These are phyloP conservation scores for Kluyveromyces sp. DNA, from an alignment of 1,139 yeast species.

Conservation along the genomic window DNA sequence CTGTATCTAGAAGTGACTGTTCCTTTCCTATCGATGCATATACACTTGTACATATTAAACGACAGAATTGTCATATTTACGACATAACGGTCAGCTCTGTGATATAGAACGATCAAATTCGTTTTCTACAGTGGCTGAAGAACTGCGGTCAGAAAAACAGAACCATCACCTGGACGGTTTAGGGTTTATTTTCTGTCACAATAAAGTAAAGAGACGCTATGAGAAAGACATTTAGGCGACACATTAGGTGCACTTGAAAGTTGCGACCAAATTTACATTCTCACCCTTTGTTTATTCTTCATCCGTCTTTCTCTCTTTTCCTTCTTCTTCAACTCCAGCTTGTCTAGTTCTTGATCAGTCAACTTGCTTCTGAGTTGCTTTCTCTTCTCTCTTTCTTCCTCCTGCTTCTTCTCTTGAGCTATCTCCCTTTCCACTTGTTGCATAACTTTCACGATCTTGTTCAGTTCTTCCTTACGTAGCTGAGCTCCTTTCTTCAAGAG, in stretches of 20 bases:
- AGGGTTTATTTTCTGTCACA: neutral
- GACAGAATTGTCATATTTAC: neutral
- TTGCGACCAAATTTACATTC: constrained; percentile 24
- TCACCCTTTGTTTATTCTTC: constrained; percentile 39
- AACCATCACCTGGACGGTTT: constrained; percentile 5
- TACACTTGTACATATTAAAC: constrained; percentile 3
- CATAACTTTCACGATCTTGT: constrained; percentile 56
- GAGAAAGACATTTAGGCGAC: neutral
- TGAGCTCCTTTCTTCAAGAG: constrained; percentile 66
- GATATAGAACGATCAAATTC: too few relatives aligned
- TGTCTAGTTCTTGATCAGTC: constrained; percentile 68
- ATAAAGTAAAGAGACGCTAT: neutral
- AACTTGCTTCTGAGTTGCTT: constrained; percentile 39
- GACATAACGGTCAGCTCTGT: constrained; percentile 1
- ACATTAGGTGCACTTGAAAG: neutral
- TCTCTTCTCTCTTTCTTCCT: constrained; percentile 46
- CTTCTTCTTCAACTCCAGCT: constrained; percentile 63
- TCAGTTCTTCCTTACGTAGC: constrained; percentile 36
- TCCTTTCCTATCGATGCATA: neutral
- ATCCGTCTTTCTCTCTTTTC: constrained; percentile 50
- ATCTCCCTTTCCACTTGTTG: constrained; percentile 46
- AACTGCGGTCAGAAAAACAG: neutral
- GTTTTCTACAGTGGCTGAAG: too few relatives aligned
- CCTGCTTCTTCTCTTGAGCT: constrained; percentile 70
- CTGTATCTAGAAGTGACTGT: neutral